Conservation (phyloP, 768 basidiomycete genomes). For the Mycena sanguinolenta region DNA sequence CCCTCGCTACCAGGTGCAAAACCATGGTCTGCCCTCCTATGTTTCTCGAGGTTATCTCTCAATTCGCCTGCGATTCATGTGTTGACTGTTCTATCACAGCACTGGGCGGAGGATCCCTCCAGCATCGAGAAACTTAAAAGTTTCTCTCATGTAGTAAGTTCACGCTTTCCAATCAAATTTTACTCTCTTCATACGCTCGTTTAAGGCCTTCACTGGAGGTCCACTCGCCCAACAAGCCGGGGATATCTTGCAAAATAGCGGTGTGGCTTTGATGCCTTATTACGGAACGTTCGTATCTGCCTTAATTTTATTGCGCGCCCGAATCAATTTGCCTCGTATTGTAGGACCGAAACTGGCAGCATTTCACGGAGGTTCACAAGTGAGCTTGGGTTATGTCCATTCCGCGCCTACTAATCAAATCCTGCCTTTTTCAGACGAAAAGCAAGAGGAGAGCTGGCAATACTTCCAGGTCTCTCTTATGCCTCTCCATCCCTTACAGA, state of each 20-base stretch:
- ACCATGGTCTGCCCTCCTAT: slow-evolving; percentile 10
- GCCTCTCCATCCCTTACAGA: not conserved
- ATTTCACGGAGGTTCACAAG: not conserved
- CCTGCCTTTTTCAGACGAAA: not conserved
- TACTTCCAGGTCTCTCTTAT: slow-evolving; percentile 14
- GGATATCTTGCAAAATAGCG: slow-evolving; percentile 8
- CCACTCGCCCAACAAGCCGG: slow-evolving; percentile 11
- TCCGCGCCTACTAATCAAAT: not conserved
- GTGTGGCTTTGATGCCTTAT: not conserved
- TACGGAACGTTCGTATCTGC: slow-evolving; percentile 18
- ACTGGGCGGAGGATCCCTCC: slow-evolving; percentile 7
- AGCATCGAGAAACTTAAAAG: slow-evolving; percentile 9
- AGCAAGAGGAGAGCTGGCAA: slow-evolving; percentile 12
- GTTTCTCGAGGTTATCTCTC: slow-evolving; percentile 27
- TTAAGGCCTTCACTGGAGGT: slow-evolving; percentile 9
- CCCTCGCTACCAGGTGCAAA: slow-evolving; percentile 16
- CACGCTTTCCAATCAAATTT: too few relatives aligned
- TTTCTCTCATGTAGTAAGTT: slow-evolving; percentile 8
- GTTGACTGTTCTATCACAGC: not conserved
- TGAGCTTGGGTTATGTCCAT: not conserved
- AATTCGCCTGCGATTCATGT: too few relatives aligned
- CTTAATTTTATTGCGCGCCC: not conserved
- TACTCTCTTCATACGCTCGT: too few relatives aligned
- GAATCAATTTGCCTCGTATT: too few relatives aligned
- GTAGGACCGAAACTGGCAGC: slow-evolving; percentile 8